Conservation (phyloP, 306 rosid species). For the Prunus mira region DNA sequence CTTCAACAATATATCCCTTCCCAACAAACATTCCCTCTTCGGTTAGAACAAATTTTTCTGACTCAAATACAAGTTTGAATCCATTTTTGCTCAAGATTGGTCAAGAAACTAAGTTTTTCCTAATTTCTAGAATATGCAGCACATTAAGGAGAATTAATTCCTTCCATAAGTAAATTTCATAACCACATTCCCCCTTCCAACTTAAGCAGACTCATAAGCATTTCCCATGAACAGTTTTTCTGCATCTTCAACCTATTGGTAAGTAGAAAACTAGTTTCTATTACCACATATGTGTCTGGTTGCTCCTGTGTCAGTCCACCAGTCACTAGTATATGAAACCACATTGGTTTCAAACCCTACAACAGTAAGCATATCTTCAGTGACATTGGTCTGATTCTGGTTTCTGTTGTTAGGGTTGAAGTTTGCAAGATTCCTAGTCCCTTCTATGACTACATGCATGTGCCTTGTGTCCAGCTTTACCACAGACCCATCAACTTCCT, state of each 20-base stretch:
- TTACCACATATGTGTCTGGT: background rate
- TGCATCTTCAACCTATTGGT: background rate
- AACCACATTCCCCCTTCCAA: background rate
- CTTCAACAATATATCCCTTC: background rate
- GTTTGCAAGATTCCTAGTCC: background rate
- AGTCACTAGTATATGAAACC: background rate
- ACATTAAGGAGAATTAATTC: background rate
- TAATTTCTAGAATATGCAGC: background rate
- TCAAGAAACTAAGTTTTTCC: background rate
- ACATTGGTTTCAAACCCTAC: background rate
- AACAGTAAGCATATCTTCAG: background rate
- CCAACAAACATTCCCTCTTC: background rate
- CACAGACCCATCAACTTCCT: no score
- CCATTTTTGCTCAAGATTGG: background rate
- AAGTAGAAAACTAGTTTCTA: background rate
- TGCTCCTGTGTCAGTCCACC: background rate
- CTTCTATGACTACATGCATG: background rate
- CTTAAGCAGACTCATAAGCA: background rate
- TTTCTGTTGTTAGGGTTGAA: no score
- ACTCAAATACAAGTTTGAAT: background rate
- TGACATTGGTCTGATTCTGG: no score
- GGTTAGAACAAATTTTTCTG: background rate
- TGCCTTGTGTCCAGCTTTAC: background rate
- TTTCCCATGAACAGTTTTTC: background rate
- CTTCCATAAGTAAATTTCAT: background rate